Evolutionary conservation across 306 rosid species (phyloP).

Genomic region (Prunus kanzakura): DNA sequence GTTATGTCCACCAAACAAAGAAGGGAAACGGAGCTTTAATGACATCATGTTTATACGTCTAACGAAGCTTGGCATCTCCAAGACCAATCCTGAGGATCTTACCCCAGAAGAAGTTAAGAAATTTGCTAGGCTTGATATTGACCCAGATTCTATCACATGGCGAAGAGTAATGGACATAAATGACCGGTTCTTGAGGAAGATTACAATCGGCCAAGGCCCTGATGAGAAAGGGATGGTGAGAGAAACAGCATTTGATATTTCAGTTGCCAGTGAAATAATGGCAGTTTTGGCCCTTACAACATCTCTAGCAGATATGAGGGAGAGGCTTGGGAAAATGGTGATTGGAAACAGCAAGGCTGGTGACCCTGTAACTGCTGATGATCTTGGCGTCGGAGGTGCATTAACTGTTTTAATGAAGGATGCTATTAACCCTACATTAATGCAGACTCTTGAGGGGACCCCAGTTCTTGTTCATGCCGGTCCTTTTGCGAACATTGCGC

Average conservation of each 20-base stretch:
- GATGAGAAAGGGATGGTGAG: conserved; percentile 98
- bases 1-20: conserved; percentile 86
- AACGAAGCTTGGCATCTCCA: conserved; percentile 72
- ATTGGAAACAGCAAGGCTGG: conserved; percentile 92
- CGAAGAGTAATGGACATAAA: conserved; percentile 97
- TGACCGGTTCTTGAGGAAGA: conserved; percentile 89
- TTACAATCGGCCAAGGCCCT: conserved; percentile 88
- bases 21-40: conserved; percentile 75
- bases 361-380: conserved; percentile 88
- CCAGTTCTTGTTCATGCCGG: conserved; percentile 99
- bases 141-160: conserved; percentile 87
- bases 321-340: conserved; percentile 96
- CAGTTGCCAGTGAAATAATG: conserved; percentile 99
- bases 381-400: conserved; percentile 97
- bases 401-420: conserved; percentile 95
- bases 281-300: conserved; percentile 97
- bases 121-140: conserved; percentile 92
- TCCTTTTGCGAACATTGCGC: conserved; percentile 96
- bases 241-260: conserved; percentile 94
- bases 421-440: conserved; percentile 92
- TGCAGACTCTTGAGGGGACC: conserved; percentile 99
- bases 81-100: conserved; percentile 84
- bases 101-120: conserved; percentile 73
- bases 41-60: conserved; percentile 85
- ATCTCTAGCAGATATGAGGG: conserved; percentile 90